A percentile compares a stretch with the other conserved stretches of the same genome.
Evolutionary conservation across 805 yeast species (phyloP).

Genomic region (Metschnikowia lachancei): DNA sequence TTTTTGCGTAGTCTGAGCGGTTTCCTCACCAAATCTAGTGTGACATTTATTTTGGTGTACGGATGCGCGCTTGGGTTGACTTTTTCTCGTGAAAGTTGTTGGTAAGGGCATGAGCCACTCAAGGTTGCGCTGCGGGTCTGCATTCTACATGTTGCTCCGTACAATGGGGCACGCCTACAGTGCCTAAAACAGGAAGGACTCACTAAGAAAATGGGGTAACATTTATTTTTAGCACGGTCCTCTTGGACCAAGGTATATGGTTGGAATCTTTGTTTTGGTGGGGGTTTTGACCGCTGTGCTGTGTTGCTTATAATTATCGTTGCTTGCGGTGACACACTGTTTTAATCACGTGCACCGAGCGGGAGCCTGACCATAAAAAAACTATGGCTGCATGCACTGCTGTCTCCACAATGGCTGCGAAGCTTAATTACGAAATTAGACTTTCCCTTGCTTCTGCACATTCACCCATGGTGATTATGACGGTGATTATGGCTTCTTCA

Average conservation of each 20-base stretch:
- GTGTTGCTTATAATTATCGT: neutral
- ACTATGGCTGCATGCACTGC: constrained; percentile 1
- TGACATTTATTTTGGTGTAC: constrained; percentile 14
- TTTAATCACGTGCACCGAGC: constrained; percentile 3
- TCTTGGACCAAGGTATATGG: too few species aligned
- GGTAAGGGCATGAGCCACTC: neutral
- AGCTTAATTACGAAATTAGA: neutral
- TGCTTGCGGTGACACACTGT: neutral
- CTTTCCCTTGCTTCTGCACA: neutral
- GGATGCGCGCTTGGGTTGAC: constrained; percentile 6
- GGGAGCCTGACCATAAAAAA: neutral
- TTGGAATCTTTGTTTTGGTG: neutral
- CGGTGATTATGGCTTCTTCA: constrained; percentile 11
- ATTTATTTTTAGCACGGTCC: too few species aligned
- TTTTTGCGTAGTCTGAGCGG: constrained; percentile 21
- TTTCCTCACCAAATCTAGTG: constrained; percentile 15
- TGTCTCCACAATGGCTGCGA: constrained; percentile 4
- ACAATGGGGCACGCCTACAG: constrained; percentile 3
- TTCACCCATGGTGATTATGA: too few species aligned
- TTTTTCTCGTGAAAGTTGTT: neutral
- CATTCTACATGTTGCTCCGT: constrained; percentile 3
- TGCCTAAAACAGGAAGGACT: too few species aligned
- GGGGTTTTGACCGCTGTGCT: neutral
- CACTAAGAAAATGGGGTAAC: too few species aligned
- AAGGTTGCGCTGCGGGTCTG: neutral